phyloP scores from a whole-genome alignment of 139 green algal genomes.

The Diplosphaera chodatii region DNA sequence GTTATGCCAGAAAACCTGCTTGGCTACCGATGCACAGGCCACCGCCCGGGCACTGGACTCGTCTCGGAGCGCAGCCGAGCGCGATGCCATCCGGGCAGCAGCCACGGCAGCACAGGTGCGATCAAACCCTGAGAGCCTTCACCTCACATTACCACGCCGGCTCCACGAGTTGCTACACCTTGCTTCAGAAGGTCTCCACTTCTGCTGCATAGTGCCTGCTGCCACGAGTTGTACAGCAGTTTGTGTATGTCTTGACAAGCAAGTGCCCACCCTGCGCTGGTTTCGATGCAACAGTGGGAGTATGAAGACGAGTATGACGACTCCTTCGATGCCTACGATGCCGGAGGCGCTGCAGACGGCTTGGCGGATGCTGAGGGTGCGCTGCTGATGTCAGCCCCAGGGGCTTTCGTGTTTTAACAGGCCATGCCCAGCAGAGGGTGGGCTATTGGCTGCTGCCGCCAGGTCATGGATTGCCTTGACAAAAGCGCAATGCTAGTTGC shows the following conservation, averaged over 20 bases:
- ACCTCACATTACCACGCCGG: too few species aligned
- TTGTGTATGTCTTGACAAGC: background rate
- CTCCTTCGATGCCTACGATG: constrained; percentile 64
- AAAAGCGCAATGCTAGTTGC: too few species aligned
- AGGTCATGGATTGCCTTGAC: too few species aligned
- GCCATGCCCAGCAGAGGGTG: too few species aligned
- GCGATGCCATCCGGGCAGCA: constrained; percentile 11
- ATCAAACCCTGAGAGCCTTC: too few species aligned
- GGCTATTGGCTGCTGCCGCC: too few species aligned
- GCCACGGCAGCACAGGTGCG: constrained; percentile 13
- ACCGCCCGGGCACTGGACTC: constrained; percentile 24
- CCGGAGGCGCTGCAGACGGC: constrained; percentile 33
- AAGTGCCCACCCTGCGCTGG: background rate
- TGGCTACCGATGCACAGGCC: background rate
- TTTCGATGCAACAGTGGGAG: constrained; percentile 47
- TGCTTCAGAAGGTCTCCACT: too few species aligned
- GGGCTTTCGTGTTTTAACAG: too few species aligned
- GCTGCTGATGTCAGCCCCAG: too few species aligned
- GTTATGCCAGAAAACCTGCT: too few species aligned
- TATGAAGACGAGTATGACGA: constrained; percentile 88
- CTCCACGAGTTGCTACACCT: too few species aligned
- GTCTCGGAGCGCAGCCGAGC: constrained; percentile 15
- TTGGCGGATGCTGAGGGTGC: constrained; percentile 56
- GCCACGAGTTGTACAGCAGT: too few species aligned
- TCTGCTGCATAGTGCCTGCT: background rate